Evolutionary conservation across 2,329 filamentous ascomycete species (phyloP), one percentile per base, ranked within the genome.

Genomic region (Eutypella sp.): DNA sequence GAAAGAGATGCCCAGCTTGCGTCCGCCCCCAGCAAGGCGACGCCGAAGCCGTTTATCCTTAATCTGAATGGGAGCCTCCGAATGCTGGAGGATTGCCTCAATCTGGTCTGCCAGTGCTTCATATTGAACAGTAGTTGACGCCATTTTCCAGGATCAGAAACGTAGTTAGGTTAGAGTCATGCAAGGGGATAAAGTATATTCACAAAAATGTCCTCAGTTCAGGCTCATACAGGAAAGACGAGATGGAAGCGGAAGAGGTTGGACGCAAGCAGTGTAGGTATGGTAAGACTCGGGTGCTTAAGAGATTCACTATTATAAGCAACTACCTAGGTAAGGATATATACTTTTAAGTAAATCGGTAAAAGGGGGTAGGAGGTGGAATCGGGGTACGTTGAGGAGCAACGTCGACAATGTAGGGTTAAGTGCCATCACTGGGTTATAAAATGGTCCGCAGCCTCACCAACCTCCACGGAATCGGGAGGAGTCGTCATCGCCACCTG

Each of bases 61-160:
- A 4, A 49, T 38, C 2, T 29, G 37, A 24, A 9, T 23, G 18
- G 11, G 5, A 16, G 41, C 37, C 16, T 38, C 23, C 13, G 20
- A 37, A 20, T 44, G 8, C 11, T 41, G 2, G 8, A 47, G 22
- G 13, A 47, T 27, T 19, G 29, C 41, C 19, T 47, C 45, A 44
- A 44, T 47, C n/a, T 46, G 45, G 10, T 40, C 16, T 23, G 42
- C 40, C 16, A 52, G 45, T 27, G 37, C 38, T 42, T 40, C 42
- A 5, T 52, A 44, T 11, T 49, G 44, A 18, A 25, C 38, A 20
- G 42, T 25, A 15, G 37, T 41, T 2, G 45, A 39, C 23, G 13
- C 23, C 39, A 47, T 47, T 40, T 9, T 34, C 31, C 25, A 29
- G 25, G 8, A 7, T 29, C 13, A 29, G 13, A 29, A 29, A 29